Base-by-base conservation (phyloP, 352 stramenopile genomes). In the Pythium phragmiticola region DNA sequence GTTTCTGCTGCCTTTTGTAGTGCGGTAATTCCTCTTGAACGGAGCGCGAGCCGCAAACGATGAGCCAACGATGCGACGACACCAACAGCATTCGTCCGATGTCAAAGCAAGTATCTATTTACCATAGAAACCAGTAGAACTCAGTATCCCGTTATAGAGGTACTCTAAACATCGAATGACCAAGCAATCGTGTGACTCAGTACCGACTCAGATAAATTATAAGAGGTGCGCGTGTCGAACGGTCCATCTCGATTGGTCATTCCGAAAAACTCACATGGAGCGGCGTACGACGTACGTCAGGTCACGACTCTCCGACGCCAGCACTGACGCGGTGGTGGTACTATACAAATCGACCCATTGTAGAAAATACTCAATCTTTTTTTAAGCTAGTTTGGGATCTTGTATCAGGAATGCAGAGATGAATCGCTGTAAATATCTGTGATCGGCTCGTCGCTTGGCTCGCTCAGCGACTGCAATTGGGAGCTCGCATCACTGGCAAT, bases 111-210 rank as follows among this genome's bases (percentile, higher is more conserved):
- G 21, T 21, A 21, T 21, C 21, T 21, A 21, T 21, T 21, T 21
- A 21, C 13, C 13, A 2, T 14, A 41, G 36, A 8, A 41, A 41
- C 8, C 7, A 13, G 36, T 41, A 41, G 36, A 37, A 54, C 21
- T 37, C 48, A 37, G 48, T 54, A 54, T 54, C 37, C n/a, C 7
- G 36, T 54, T 4, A 41, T 54, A 39, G 9, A 54, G 48, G 48
- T 37, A 16, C 36, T 16, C 5, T 11, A 26, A 14, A 41, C 7
- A 11, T 2, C 4, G 28, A 28, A 13, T 9, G 6, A 34, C n/a
- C 28, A 6, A 21, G 1, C 4, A 13, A 33, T 52, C 21, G 8
- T 19, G 28, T 4, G 28, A 52, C 21, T 52, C 46, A 52, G 16
- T 11, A 21, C 16, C 28, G 46, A 34, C 16, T 52, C 46, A 52